Percentiles rank a stretch among this genome's conserved stretches.
Evolutionary conservation across 768 basidiomycete species (phyloP).

Genomic region (Naganishia vaughanmartiniae): DNA sequence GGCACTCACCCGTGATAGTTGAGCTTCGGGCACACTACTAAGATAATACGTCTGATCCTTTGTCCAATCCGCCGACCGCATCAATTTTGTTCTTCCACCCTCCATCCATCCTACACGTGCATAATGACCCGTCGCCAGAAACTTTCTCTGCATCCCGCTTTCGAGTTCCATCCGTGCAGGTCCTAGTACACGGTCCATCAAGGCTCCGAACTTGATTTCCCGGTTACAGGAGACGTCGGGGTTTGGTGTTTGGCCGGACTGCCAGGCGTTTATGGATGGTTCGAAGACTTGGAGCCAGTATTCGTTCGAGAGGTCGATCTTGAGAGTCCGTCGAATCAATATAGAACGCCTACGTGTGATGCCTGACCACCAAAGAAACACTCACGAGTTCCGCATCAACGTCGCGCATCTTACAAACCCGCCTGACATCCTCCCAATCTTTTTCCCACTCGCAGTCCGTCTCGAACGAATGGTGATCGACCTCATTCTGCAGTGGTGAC

Average conservation of each 20-base stretch:
- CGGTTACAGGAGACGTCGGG: slow-evolving; percentile 90
- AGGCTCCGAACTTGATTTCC: slow-evolving; percentile 60
- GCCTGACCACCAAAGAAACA: slow-evolving; percentile 6
- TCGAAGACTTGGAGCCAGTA: slow-evolving; percentile 92
- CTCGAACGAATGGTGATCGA: slow-evolving; percentile 61
- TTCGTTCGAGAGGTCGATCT: slow-evolving; percentile 82
- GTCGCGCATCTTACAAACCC: slow-evolving; percentile 69
- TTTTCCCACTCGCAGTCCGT: slow-evolving; percentile 96
- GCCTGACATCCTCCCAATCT: slow-evolving; percentile 87
- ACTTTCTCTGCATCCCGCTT: background rate
- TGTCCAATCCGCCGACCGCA: slow-evolving; percentile 57
- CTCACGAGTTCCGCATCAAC: slow-evolving; percentile 73
- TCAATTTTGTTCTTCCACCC: slow-evolving; percentile 52
- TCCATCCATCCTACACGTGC: slow-evolving; percentile 64
- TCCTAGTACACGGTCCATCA: slow-evolving; percentile 58
- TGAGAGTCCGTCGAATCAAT: slow-evolving; percentile 43
- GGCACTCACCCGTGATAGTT: slow-evolving; percentile 58
- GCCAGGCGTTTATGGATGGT: slow-evolving; percentile 75
- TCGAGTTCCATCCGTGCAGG: background rate
- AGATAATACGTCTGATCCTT: slow-evolving; percentile 96
- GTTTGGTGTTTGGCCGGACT: slow-evolving; percentile 77
- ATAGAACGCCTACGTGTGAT: background rate
- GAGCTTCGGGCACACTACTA: slow-evolving; percentile 67
- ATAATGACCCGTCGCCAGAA: slow-evolving; percentile 68
- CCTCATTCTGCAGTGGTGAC: slow-evolving; percentile 53